Conservation (phyloP, 2,329 filamentous ascomycete species). For the Colletotrichum musae region DNA sequence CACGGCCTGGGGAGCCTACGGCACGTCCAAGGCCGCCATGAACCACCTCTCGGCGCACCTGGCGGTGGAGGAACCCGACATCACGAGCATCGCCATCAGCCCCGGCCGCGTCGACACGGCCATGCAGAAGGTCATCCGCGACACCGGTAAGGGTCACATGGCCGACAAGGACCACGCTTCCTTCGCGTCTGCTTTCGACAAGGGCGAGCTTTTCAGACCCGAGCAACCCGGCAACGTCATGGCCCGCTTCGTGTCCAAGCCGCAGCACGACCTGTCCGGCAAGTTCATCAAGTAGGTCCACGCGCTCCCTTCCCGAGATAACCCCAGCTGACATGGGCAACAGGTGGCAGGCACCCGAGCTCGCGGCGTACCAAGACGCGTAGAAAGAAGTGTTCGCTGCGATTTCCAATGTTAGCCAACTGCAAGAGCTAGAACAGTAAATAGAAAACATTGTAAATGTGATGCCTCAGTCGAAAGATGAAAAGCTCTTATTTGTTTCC, state of each 20-base stretch:
- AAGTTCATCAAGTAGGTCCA: conserved; percentile 78
- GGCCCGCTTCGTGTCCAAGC: conserved; percentile 80
- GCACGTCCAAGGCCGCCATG: conserved; percentile 85
- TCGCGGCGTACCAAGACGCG: conserved; percentile 66
- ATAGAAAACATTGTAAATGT: conserved; percentile 49
- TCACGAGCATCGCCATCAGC: conserved; percentile 80
- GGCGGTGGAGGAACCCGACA: conserved; percentile 81
- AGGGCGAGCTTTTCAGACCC: conserved; percentile 81
- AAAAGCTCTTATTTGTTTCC: conserved; percentile 82
- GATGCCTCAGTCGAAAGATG: conserved; percentile 82
- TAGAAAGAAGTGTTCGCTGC: conserved; percentile 35
- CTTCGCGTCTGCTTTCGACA: conserved; percentile 79
- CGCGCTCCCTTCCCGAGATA: not conserved
- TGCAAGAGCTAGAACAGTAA: conserved; percentile 42
- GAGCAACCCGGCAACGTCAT: conserved; percentile 91
- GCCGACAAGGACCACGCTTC: conserved; percentile 70
- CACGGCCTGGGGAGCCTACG: conserved; percentile 84
- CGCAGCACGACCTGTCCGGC: conserved; percentile 78
- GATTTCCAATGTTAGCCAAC: conserved; percentile 42
- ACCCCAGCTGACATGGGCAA: conserved; percentile 45
- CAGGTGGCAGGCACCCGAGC: conserved; percentile 68
- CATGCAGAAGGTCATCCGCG: conserved; percentile 89
- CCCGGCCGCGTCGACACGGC: conserved; percentile 90
- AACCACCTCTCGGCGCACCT: conserved; percentile 85
- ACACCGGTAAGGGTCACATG: conserved; percentile 68